phyloP scores from a whole-genome alignment of 1,139 yeast genomes.

The Tardiomyces digboiensis region DNA sequence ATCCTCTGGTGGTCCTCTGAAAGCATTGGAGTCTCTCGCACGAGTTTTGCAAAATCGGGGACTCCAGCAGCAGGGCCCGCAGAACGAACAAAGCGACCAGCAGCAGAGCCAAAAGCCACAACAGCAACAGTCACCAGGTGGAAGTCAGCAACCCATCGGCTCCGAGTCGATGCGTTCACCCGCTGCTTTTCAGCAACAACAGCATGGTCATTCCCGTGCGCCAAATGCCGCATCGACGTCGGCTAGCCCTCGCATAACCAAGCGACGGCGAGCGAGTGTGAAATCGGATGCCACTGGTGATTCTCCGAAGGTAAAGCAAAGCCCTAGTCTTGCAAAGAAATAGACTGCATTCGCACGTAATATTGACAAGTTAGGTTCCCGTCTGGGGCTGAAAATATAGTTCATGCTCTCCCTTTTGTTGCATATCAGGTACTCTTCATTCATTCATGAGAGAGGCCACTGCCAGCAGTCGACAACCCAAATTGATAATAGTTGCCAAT shows the following conservation, averaged over 20 bases:
- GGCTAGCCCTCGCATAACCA: slow-evolving; percentile 9
- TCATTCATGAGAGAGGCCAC: too few relatives aligned
- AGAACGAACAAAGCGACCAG: slow-evolving; percentile 4
- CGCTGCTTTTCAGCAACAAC: slow-evolving; percentile 3
- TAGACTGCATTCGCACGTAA: slow-evolving; percentile 4
- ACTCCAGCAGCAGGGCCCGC: slow-evolving; percentile 9
- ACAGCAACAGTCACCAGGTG: background rate
- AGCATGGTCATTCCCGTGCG: slow-evolving; percentile 3
- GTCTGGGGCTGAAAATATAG: too few relatives aligned
- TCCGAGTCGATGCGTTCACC: slow-evolving; percentile 2
- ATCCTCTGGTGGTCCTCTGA: slow-evolving; percentile 45
- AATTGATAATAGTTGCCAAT: too few relatives aligned
- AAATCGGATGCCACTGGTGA: slow-evolving; percentile 4
- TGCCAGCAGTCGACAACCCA: too few relatives aligned
- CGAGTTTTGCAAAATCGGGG: slow-evolving; percentile 14
- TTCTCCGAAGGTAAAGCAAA: slow-evolving; percentile 8
- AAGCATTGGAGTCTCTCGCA: slow-evolving; percentile 46
- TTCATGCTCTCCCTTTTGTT: too few relatives aligned
- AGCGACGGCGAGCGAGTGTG: slow-evolving; percentile 9
- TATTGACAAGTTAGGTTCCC: too few relatives aligned
- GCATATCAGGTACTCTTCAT: too few relatives aligned
- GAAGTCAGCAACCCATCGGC: background rate
- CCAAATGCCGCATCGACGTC: slow-evolving; percentile 1
- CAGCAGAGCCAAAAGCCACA: slow-evolving; percentile 4
- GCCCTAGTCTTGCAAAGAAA: slow-evolving; percentile 9